phyloP scores from a whole-genome alignment of 2,329 filamentous ascomycete species.

The Aspergillus sergii region DNA sequence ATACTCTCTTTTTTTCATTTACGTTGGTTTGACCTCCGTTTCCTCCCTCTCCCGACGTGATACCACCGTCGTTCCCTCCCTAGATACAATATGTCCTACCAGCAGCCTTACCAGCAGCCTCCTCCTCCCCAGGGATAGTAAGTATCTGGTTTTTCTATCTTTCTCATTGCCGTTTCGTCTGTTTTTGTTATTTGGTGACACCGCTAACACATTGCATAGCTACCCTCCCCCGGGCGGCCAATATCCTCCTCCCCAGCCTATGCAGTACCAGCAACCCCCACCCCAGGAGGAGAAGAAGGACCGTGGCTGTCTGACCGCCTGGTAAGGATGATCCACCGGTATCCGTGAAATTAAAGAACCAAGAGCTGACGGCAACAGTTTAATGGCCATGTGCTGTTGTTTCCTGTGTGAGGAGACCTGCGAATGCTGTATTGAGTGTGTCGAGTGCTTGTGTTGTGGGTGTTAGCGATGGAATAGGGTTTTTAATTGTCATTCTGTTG shows the following conservation, averaged over 20 bases:
- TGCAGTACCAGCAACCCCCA: slow-evolving; percentile 17
- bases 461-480: background rate
- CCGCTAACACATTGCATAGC: slow-evolving; percentile 3
- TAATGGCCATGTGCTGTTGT: slow-evolving; percentile 19
- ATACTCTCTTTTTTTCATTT: background rate
- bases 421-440: slow-evolving; percentile 14
- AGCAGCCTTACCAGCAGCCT: slow-evolving; percentile 2
- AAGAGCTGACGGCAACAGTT: background rate
- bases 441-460: slow-evolving; percentile 13
- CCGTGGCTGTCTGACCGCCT: slow-evolving; percentile 15
- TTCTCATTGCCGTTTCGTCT: background rate
- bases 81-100: slow-evolving; percentile 14
- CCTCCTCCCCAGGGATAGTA: slow-evolving; percentile 19
- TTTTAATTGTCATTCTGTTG: background rate
- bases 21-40: background rate
- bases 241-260: slow-evolving; percentile 16
- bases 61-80: background rate
- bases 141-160: background rate
- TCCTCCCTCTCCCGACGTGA: background rate
- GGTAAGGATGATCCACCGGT: slow-evolving; percentile 2
- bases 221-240: slow-evolving; percentile 19
- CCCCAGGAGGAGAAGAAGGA: slow-evolving; percentile 16
- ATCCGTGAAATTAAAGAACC: background rate
- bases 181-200: background rate
- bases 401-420: slow-evolving; percentile 17